These are phyloP conservation scores for Delphinella strobiligena DNA, from an alignment of 2,329 filamentous ascomycete genomes.

Conservation along the genomic window DNA sequence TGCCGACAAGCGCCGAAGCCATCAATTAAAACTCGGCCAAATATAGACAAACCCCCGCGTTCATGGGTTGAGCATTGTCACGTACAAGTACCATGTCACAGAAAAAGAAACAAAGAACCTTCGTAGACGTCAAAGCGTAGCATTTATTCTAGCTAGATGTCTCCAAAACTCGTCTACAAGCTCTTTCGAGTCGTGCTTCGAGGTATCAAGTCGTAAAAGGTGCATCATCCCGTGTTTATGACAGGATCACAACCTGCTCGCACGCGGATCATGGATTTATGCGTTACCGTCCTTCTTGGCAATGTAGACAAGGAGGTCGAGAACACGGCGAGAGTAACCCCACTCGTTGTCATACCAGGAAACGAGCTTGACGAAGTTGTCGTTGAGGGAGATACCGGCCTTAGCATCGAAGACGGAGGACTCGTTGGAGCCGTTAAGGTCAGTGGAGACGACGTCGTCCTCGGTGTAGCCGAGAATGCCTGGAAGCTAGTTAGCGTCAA, in stretches of 20 bases:
- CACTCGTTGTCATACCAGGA: slow-evolving; percentile 80
- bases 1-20: too few relatives aligned
- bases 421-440: slow-evolving; percentile 83
- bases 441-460: slow-evolving; percentile 89
- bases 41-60: too few relatives aligned
- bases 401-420: slow-evolving; percentile 99
- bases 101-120: background rate
- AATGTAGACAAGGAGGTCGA: slow-evolving; percentile 35
- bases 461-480: slow-evolving; percentile 90
- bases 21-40: too few relatives aligned
- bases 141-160: background rate
- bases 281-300: slow-evolving; percentile 26
- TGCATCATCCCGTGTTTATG: background rate
- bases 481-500: slow-evolving; percentile 37
- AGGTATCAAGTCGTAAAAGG: background rate
- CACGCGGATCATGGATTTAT: slow-evolving; percentile 11
- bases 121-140: background rate
- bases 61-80: too few relatives aligned
- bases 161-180: background rate
- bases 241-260: slow-evolving; percentile 4
- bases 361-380: slow-evolving; percentile 98
- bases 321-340: slow-evolving; percentile 84
- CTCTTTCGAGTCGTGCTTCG: background rate
- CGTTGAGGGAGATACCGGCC: slow-evolving; percentile 96
- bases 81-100: too few relatives aligned